Evolutionary conservation across 257 asterid species (phyloP), one percentile per base, ranked within the genome.

Genomic region (Voacanga thouarsii): DNA sequence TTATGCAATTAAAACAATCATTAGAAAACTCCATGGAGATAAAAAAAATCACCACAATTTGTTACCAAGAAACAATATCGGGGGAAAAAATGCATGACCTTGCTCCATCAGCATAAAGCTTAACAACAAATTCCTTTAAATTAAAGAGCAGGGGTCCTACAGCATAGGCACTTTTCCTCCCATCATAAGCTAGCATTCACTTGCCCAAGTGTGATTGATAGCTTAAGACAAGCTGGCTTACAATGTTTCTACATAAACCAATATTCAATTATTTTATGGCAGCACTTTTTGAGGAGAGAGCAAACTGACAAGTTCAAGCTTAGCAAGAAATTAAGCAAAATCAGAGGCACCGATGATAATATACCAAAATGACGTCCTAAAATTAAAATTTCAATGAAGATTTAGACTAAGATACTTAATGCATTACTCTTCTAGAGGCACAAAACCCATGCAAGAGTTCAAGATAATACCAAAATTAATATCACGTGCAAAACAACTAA

Each of bases 101-200:
- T 23, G 80, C 8, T 51, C 69, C 72, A 18, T 86, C 75, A 23
- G 87, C 89, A 11, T 4, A 66, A 11, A 92, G 89, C 75, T 76
- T 86, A 23, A 93, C 78, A 3, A 78, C 84, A 51, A 93, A 93
- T 45, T 92, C 97, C 80, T 88, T 90, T 0, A 92, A 89, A 1
- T 41, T 0, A 53, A 93, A 94, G 0, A 97, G 97, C 78, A 94
- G 72, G 6, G 74, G 63, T 0, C 96, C 96, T 0, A 95, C 97
- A 43, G 91, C 77, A 53, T 90, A 92, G 43, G 81, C 89, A 74
- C 93, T 89, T 44, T 93, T 93, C 2, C 93, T 49, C 0, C 98
- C 97, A 76, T 93, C 97, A 61, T 89, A 93, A 0, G 96, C 98
- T 4, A 93, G 33, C 74, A 0, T 30, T n/a, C 82, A 45, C 43